A percentile compares a stretch with the other conserved stretches of the same genome.
Evolutionary conservation across 2,329 filamentous ascomycete genomes (phyloP).

Genomic region (Sordariomycetes sp.): DNA sequence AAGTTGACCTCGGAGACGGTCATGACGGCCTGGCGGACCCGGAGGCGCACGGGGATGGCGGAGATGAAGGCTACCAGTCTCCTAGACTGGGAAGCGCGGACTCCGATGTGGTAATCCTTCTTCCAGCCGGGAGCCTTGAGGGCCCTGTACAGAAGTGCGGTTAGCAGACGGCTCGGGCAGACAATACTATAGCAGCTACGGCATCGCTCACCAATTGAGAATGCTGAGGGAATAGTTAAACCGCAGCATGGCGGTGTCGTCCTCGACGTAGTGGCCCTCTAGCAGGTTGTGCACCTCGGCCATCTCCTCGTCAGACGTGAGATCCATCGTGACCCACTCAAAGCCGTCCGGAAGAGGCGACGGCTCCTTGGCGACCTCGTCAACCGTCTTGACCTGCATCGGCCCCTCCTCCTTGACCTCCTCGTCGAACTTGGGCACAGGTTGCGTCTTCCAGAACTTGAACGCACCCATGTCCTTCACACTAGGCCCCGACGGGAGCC

Average conservation of each 20-base stretch:
- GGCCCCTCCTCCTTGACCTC: conserved; percentile 58
- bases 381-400: conserved; percentile 66
- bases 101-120: conserved; percentile 88
- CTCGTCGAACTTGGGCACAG: conserved; percentile 72
- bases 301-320: conserved; percentile 64
- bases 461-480: conserved; percentile 93
- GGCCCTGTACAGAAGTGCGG: conserved; percentile 42
- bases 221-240: conserved; percentile 91
- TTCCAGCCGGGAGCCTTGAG: conserved; percentile 91
- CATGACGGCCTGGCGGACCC: conserved; percentile 63
- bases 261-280: conserved; percentile 92
- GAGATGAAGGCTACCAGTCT: conserved; percentile 95
- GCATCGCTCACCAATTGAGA: conserved; percentile 58
- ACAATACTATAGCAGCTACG: background rate
- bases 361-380: conserved; percentile 67
- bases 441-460: conserved; percentile 98
- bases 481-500: conserved; percentile 65
- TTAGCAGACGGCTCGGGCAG: background rate
- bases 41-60: conserved; percentile 73
- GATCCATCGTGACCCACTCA: conserved; percentile 86
- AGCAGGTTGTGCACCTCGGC: conserved; percentile 87
- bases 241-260: conserved; percentile 91
- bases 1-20: conserved; percentile 93
- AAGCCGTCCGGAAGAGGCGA: conserved; percentile 68
- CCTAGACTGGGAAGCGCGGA: conserved; percentile 68